These are phyloP conservation scores for Polytolypa hystricis DNA, from an alignment of 2,329 filamentous ascomycete species.

Conservation along the genomic window DNA sequence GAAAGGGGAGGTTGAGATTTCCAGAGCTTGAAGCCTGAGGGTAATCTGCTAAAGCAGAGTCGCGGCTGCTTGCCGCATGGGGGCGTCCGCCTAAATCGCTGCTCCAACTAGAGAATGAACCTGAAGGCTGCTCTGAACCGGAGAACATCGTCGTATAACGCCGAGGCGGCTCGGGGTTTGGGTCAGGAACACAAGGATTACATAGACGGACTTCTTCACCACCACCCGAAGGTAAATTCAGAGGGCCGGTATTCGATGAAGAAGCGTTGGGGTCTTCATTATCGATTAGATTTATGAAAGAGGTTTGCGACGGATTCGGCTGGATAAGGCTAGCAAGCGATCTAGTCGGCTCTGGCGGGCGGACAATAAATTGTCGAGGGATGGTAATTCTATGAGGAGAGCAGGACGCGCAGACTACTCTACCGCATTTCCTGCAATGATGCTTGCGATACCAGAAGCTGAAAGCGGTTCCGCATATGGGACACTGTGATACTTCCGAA, in stretches of 20 bases:
- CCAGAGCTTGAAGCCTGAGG: background rate
- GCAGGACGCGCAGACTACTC: conserved; percentile 80
- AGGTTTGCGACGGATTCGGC: conserved; percentile 32
- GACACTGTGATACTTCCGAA: conserved; percentile 67
- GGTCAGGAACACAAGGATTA: conserved; percentile 63
- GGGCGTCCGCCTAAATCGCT: background rate
- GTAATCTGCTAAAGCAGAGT: conserved; percentile 2
- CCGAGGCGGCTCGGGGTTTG: conserved; percentile 46
- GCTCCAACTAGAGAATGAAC: background rate
- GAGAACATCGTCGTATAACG: conserved; percentile 15
- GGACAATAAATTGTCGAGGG: conserved; percentile 83
- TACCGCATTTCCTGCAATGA: conserved; percentile 91
- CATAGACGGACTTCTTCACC: conserved; percentile 60
- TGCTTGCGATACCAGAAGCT: conserved; percentile 81
- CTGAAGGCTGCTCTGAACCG: background rate
- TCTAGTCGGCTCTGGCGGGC: conserved; percentile 47
- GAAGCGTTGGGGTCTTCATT: conserved; percentile 18
- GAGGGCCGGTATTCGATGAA: conserved; percentile 9
- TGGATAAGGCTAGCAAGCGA: conserved; percentile 32
- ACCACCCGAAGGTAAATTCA: conserved; percentile 46
- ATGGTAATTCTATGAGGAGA: conserved; percentile 94
- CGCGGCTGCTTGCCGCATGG: background rate
- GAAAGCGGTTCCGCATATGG: conserved; percentile 72
- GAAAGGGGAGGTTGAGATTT: conserved; percentile 6
- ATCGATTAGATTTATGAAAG: conserved; percentile 38